Percentiles rank a stretch among this genome's conserved stretches.
Conservation (phyloP, 345 rosid species). For the Populus tremula region DNA sequence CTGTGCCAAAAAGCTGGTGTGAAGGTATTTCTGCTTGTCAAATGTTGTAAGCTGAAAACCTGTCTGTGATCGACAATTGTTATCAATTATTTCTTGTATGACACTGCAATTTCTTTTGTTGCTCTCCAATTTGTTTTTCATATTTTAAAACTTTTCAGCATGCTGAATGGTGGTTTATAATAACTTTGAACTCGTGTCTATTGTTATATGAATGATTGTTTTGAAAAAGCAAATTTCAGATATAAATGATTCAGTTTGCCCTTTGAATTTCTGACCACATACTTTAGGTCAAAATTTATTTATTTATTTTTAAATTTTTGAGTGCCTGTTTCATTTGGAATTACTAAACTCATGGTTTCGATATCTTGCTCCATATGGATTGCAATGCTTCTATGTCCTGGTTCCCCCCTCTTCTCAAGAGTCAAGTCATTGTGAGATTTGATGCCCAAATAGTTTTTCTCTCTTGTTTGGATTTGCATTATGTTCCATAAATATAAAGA, state of each 20-base stretch:
- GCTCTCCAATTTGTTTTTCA: neutral
- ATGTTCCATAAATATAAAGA: neutral
- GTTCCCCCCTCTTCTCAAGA: neutral
- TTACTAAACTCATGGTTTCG: neutral
- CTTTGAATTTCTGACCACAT: neutral
- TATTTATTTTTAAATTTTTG: neutral
- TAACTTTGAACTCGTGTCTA: neutral
- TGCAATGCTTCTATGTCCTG: neutral
- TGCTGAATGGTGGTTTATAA: neutral
- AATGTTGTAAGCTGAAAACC: neutral
- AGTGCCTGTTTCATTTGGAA: neutral
- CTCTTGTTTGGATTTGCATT: neutral
- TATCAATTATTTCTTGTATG: neutral
- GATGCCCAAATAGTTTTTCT: neutral
- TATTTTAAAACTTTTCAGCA: neutral
- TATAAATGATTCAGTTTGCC: neutral
- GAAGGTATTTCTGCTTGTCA: slow-evolving; percentile 20
- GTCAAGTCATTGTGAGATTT: neutral
- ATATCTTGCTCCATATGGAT: neutral
- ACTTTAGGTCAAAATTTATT: neutral
- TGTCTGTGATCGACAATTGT: neutral
- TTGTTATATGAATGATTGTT: neutral
- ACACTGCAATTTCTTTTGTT: neutral
- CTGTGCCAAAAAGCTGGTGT: slow-evolving; percentile 36
- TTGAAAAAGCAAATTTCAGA: neutral